Conservation (phyloP, 2,329 filamentous ascomycete genomes). For the Canariomyces notabilis region DNA sequence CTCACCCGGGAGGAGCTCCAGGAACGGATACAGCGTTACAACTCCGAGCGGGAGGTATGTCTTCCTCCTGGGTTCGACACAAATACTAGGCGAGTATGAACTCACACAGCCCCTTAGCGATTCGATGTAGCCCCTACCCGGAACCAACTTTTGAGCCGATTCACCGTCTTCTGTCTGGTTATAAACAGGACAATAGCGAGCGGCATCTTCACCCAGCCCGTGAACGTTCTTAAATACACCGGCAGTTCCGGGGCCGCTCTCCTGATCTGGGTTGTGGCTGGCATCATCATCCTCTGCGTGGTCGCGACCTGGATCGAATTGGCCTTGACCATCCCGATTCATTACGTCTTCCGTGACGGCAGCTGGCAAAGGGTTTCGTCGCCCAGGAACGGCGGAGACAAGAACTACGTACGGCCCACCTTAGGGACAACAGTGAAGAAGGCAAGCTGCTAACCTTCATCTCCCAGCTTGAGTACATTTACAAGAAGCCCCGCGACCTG, state of each 20-base stretch:
- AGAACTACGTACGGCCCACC: too few species aligned
- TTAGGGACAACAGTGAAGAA: too few species aligned
- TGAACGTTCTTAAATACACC: conserved; percentile 9
- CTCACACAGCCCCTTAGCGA: too few species aligned
- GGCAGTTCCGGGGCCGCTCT: conserved; percentile 21
- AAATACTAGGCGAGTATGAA: too few species aligned
- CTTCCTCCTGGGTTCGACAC: too few species aligned
- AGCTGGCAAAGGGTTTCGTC: conserved; percentile 24
- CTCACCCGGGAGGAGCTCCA: too few species aligned
- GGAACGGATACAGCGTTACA: too few species aligned
- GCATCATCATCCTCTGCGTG: conserved; percentile 22
- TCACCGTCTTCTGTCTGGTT: conserved; percentile 15
- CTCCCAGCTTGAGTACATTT: conserved; percentile 20
- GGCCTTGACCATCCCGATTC: conserved; percentile 32
- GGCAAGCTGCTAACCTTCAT: too few species aligned
- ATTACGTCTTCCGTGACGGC: conserved; percentile 24
- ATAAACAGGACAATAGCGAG: conserved; percentile 17
- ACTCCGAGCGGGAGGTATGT: too few species aligned
- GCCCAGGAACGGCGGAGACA: conserved; percentile 36
- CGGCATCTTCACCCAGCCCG: conserved; percentile 20
- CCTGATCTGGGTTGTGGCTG: conserved; percentile 28
- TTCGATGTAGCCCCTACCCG: too few species aligned
- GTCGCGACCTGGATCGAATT: conserved; percentile 30
- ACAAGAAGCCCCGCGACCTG: conserved; percentile 26
- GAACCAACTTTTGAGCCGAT: conserved; percentile 16